Base-by-base conservation (phyloP, 768 basidiomycete species). In the Brasilioporus rufonigricans region DNA sequence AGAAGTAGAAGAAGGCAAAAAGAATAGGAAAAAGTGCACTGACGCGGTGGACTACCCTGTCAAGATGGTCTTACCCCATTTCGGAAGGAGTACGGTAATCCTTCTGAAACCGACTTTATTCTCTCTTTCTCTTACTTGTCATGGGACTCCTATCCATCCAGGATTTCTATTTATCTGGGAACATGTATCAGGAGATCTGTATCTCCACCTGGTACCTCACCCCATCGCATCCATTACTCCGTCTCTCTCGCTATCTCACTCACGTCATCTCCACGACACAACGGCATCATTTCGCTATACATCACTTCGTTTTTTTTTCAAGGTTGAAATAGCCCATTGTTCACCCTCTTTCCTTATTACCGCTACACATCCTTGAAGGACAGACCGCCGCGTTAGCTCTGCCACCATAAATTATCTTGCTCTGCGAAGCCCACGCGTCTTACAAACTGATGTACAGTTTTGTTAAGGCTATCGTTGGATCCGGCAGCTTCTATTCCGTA, bases 161-260 rank as follows among this genome's bases (percentile, higher is more conserved):
- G 64, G 69, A 71, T 59, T 62, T 63, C 56, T 72, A 70, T 70
- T 72, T 70, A 70, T 66, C 67, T 47, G 66, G 61, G 66, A 55
- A 50, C 36, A 60, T 71, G 66, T 66, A 70, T 61, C 60, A 60
- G 61, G 64, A 62, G 68, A 61, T 35, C 19, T 56, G 35, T 48
- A 48, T 61, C 65, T 66, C 63, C 50, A 24, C 33, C 53, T 51
- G 62, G 66, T 64, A 59, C 67, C 61, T 48, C 47, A 44, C 51
- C 62, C 60, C 65, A 53, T 59, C 56, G 56, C 67, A 68, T 66
- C 58, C 53, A 54, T 58, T 50, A 57, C 55, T 58, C 52, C 44
- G 51, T n/a, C n/a, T 53, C 50, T 63, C 59, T 55, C 53, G 55
- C 54, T 64, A 61, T 59, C 59, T 61, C 60, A 56, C 47, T 57